These are phyloP conservation scores for Phaeolepiota aurea DNA, from an alignment of 768 basidiomycete species.

Conservation along the genomic window DNA sequence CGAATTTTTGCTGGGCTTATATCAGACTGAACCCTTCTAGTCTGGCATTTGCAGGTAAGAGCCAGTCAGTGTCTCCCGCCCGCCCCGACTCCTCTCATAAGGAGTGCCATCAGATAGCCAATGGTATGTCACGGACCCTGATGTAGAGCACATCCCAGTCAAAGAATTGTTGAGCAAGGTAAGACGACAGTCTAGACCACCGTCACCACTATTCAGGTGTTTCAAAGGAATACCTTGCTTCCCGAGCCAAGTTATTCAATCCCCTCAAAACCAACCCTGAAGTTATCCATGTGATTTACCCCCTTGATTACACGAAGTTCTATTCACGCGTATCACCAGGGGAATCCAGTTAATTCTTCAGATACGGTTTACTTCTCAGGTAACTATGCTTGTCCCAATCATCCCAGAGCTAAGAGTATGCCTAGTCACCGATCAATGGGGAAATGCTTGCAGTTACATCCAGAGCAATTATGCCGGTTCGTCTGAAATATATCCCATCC, in stretches of 20 bases:
- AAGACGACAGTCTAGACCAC: constrained; percentile 1
- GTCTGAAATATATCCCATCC: constrained; percentile 12
- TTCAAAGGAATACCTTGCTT: constrained; percentile 75
- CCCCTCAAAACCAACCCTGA: constrained; percentile 53
- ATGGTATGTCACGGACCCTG: constrained; percentile 91
- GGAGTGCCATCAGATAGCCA: constrained; percentile 52
- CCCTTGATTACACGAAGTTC: background rate
- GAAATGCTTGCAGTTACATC: constrained; percentile 84
- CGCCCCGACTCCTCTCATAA: background rate
- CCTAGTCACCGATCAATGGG: constrained; percentile 76
- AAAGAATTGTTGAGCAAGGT: constrained; percentile 82
- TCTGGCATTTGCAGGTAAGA: constrained; percentile 66
- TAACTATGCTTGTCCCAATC: background rate
- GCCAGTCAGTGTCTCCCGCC: no score
- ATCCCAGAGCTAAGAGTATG: background rate
- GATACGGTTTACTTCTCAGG: constrained; percentile 96
- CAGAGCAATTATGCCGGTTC: constrained; percentile 82
- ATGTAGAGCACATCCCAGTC: constrained; percentile 69
- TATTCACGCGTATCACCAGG: constrained; percentile 28
- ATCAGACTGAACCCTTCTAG: constrained; percentile 19
- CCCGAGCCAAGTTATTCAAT: constrained; percentile 76
- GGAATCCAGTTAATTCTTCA: constrained; percentile 74
- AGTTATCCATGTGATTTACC: constrained; percentile 53
- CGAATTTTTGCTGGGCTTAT: background rate
- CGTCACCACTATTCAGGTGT: background rate